Base-by-base conservation (phyloP, 2,329 filamentous ascomycete genomes). In the Aspergillus phoenicis region DNA sequence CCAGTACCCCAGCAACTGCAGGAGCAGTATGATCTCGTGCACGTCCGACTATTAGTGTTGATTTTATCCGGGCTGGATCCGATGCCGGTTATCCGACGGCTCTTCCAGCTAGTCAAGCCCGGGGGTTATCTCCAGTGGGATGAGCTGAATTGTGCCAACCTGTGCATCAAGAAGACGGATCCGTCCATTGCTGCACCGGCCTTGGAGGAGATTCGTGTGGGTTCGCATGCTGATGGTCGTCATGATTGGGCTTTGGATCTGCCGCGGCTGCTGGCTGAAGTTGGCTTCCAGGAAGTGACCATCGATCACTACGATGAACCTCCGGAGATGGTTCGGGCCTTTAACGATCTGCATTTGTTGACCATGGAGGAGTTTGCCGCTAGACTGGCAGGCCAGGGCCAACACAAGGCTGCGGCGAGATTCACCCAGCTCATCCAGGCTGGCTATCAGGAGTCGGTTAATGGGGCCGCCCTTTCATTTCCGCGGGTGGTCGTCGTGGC, bases 101-200 rank as follows among this genome's bases (percentile, higher is more conserved):
- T 72, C 8, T 53, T 62, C 7, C 57, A 60, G n/a, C 60, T 73
- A 56, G 62, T 74, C 47, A 69, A 69, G 38, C 70, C 68, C 0
- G 70, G 70, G 8, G 71, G 71, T 1, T 71, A 67, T 53, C 62
- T 73, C 8, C 70, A 73, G 59, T 73, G 71, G 71, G 70, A 73
- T 45, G 70, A 71, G 20, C 59, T 73, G 36, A 61, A 72, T 43
- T 65, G 57, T 28, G 59, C 61, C 70, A 48, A 64, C 49, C 69
- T 60, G 41, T 47, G 60, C 28, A 47, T 68, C 20, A 59, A 62
- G 55, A 66, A 62, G 51, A 41, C 48, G 5, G 55, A 67, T 30
- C 20, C 41, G 3, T 60, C 52, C 47, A 33, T 59, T 5, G 26
- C 45, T 2, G 60, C 64, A 1, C 55, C 60, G 26, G 63, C 64